Percentiles rank a stretch among this genome's conserved stretches.
phyloP scores from a whole-genome alignment of 1,284 basidiomycete species.

The Trametes sp. region DNA sequence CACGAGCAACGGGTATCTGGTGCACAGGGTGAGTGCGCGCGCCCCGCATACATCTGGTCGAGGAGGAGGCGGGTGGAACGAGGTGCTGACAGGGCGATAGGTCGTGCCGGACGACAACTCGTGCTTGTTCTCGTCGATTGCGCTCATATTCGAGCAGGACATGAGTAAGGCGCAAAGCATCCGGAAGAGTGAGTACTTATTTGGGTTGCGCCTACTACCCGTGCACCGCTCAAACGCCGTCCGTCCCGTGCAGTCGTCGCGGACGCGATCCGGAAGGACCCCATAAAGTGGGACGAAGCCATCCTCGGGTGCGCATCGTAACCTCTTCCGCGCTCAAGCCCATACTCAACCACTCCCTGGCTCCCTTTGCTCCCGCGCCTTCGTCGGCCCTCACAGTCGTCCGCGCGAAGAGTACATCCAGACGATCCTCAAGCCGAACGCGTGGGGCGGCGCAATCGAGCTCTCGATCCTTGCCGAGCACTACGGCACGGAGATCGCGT shows the following conservation, averaged over 20 bases:
- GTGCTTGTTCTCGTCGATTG: constrained; percentile 89
- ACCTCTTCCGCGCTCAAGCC: not conserved
- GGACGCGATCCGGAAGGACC: constrained; percentile 76
- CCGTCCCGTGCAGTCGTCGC: constrained; percentile 69
- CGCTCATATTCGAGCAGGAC: constrained; percentile 85
- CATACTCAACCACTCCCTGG: not conserved
- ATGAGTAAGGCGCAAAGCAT: constrained; percentile 70
- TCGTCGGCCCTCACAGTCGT: constrained; percentile 51
- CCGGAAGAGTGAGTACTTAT: constrained; percentile 61
- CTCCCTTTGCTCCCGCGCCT: not conserved
- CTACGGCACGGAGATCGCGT: constrained; percentile 86
- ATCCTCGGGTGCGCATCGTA: constrained; percentile 75
- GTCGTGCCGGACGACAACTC: constrained; percentile 94
- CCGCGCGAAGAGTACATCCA: constrained; percentile 79
- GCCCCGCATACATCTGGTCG: not conserved
- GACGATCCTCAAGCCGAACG: constrained; percentile 79
- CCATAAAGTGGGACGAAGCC: constrained; percentile 79
- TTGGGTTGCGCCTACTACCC: not conserved
- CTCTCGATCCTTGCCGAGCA: constrained; percentile 83
- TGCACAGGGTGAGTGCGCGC: constrained; percentile 64
- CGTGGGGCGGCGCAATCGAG: constrained; percentile 96
- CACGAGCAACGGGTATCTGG: constrained; percentile 67
- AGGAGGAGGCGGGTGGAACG: not conserved
- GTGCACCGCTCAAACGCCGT: constrained; percentile 11
- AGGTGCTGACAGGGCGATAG: constrained; percentile 45